Conservation (phyloP, 2,329 filamentous ascomycete genomes). For the Aspergillus caelatus region DNA sequence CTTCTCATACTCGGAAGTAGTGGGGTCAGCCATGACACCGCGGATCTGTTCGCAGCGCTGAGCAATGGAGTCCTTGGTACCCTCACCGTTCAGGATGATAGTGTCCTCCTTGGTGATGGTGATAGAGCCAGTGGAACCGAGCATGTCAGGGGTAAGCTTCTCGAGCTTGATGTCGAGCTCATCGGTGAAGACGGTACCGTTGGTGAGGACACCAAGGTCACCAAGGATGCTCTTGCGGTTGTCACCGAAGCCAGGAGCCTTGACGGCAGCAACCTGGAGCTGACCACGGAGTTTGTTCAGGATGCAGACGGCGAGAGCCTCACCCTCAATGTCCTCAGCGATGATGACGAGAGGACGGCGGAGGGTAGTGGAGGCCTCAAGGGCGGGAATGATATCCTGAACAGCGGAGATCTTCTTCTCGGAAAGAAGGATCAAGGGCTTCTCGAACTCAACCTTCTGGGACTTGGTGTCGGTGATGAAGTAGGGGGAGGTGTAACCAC, state of each 20-base stretch:
- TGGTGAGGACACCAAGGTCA: conserved; percentile 92
- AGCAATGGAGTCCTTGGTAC: conserved; percentile 87
- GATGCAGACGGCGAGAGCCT: conserved; percentile 97
- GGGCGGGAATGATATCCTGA: conserved; percentile 96
- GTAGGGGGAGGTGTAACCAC: conserved; percentile 97
- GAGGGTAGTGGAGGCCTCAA: conserved; percentile 94
- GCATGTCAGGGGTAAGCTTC: conserved; percentile 94
- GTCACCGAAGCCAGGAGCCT: conserved; percentile 98
- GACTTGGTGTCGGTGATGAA: conserved; percentile 99
- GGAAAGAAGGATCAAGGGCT: conserved; percentile 95
- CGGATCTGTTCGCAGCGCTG: conserved; percentile 99
- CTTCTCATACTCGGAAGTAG: conserved; percentile 98
- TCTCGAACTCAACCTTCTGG: conserved; percentile 99
- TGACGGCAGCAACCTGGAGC: conserved; percentile 97
- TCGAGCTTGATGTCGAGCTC: conserved; percentile 99
- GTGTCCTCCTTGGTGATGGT: conserved; percentile 99
- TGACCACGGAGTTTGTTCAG: conserved; percentile 99
- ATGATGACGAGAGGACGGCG: conserved; percentile 97
- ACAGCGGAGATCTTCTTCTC: conserved; percentile 99
- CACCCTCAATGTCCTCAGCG: conserved; percentile 97
- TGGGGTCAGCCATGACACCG: conserved; percentile 89
- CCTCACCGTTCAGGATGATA: conserved; percentile 96
- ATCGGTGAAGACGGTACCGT: conserved; percentile 95
- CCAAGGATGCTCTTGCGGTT: conserved; percentile 99
- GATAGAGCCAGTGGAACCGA: conserved; percentile 95